phyloP scores from a whole-genome alignment of 2,329 filamentous ascomycete genomes.

The Microdochium trichocladiopsis region DNA sequence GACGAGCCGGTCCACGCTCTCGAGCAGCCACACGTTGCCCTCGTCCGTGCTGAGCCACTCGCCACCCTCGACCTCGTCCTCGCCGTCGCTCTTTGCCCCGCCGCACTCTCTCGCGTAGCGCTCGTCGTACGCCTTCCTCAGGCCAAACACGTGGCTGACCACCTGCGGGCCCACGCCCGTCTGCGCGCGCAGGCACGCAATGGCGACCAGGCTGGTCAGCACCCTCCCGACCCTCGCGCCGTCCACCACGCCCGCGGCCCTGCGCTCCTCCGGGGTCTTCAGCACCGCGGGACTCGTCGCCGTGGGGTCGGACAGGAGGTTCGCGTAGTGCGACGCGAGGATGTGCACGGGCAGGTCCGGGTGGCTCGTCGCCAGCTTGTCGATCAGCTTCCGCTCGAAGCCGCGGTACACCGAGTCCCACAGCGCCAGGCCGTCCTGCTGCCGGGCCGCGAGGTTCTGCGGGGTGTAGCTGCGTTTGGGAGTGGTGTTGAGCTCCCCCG shows the following conservation, averaged over 20 bases:
- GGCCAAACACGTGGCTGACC: constrained; percentile 70
- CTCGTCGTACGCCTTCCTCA: constrained; percentile 69
- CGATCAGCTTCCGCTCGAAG: constrained; percentile 63
- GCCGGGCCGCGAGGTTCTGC: constrained; percentile 45
- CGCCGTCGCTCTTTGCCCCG: constrained; percentile 26
- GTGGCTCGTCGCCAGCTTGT: constrained; percentile 67
- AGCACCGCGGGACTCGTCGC: constrained; percentile 11
- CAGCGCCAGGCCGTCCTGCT: constrained; percentile 53
- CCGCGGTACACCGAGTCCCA: constrained; percentile 76
- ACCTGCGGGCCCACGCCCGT: constrained; percentile 80
- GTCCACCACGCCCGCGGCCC: constrained; percentile 11
- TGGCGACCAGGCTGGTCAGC: constrained; percentile 65
- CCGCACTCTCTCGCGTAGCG: constrained; percentile 39
- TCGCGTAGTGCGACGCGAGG: constrained; percentile 66
- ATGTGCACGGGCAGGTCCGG: constrained; percentile 80
- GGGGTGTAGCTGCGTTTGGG: constrained; percentile 47
- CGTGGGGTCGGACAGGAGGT: constrained; percentile 62
- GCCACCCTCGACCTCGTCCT: constrained; percentile 36
- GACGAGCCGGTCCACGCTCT: constrained; percentile 55
- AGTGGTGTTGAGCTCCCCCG: constrained; percentile 42
- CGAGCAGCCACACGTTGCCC: constrained; percentile 56
- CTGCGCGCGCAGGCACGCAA: constrained; percentile 70
- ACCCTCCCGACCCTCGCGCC: constrained; percentile 56
- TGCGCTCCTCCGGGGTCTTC: neutral
- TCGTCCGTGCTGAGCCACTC: constrained; percentile 59